Evolutionary conservation across 805 yeast species (phyloP), one percentile per base, ranked within the genome.

Genomic region (Cyberlindnera amylophila): DNA sequence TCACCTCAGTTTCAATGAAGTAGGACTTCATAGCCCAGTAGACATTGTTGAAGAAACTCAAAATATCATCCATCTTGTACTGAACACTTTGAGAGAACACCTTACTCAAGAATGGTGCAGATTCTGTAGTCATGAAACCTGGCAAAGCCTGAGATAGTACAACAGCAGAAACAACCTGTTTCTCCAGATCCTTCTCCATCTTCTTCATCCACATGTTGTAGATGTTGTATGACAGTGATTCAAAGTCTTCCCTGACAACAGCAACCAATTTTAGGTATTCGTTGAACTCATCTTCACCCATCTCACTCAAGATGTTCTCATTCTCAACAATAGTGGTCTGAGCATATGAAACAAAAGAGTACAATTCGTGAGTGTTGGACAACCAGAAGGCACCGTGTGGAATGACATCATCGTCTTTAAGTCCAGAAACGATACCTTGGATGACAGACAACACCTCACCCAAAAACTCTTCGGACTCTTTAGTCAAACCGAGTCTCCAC

Each of bases 131-230:
- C 71, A 85, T 80, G 66, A 93, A 93, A 0, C 99, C 99, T 4
- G 99, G 99, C 53, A 93, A 77, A 0, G 96, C 82, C 69, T 93
- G 99, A 3, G 96, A 87, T 54, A 89, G 74, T 15, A 93, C 93
- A 47, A 93, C 95, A 3, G 98, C 97, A n/a, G 95, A 82, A 27
- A 93, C 81, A 39, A 90, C 91, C 70, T 88, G 86, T 74, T 86
- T 87, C 62, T 87, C 96, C 59, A 91, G 69, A 53, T 82, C 86
- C 62, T 86, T 86, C 68, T 89, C 93, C 77, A 93, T 77, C 65
- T 87, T 90, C 71, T 86, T 89, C 86, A 91, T 82, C 97, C 96
- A 91, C 73, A 90, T 83, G 64, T 89, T 95, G 67, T 90, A 93
- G 51, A 93, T 86, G 67, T 93, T 93, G 70, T 82, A 91, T 29